phyloP scores from a whole-genome alignment of 1,284 basidiomycete genomes.

The Ustilago shanxiensis region DNA sequence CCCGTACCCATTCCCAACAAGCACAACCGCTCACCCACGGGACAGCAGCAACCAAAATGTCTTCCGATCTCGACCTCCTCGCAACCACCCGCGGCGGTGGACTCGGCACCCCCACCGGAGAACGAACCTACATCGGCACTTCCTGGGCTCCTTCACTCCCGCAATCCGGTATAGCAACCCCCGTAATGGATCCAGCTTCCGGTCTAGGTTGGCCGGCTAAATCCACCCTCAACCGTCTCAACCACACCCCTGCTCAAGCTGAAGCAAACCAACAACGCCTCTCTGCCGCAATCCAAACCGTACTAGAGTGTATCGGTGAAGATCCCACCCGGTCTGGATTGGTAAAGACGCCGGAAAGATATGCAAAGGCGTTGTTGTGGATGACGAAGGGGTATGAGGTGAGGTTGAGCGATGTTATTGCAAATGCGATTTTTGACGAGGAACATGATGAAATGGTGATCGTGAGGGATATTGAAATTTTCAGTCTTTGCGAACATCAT shows the following conservation, averaged over 20 bases:
- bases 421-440: constrained; percentile 97
- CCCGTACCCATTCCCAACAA: constrained; percentile 22
- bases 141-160: constrained; percentile 39
- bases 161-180: constrained; percentile 53
- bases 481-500: constrained; percentile 97
- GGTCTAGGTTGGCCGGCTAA: constrained; percentile 69
- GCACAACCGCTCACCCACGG: constrained; percentile 7
- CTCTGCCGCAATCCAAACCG: constrained; percentile 85
- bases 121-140: constrained; percentile 56
- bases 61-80: constrained; percentile 22
- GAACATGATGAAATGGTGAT: constrained; percentile 99
- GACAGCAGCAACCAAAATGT: constrained; percentile 9
- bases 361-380: constrained; percentile 97
- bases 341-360: constrained; percentile 90
- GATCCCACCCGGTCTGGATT: constrained; percentile 95
- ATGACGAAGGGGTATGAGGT: constrained; percentile 99
- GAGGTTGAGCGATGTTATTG: constrained; percentile 92
- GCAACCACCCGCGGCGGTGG: constrained; percentile 57
- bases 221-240: constrained; percentile 60
- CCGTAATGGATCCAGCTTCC: constrained; percentile 64
- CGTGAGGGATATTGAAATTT: constrained; percentile 96
- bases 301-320: constrained; percentile 97
- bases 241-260: constrained; percentile 60
- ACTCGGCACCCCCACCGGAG: constrained; percentile 62
- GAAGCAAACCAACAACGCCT: constrained; percentile 75